A percentile compares a stretch with the other conserved stretches of the same genome.
phyloP scores from a whole-genome alignment of 345 rosid genomes.

The Schrenkiella parvula region DNA sequence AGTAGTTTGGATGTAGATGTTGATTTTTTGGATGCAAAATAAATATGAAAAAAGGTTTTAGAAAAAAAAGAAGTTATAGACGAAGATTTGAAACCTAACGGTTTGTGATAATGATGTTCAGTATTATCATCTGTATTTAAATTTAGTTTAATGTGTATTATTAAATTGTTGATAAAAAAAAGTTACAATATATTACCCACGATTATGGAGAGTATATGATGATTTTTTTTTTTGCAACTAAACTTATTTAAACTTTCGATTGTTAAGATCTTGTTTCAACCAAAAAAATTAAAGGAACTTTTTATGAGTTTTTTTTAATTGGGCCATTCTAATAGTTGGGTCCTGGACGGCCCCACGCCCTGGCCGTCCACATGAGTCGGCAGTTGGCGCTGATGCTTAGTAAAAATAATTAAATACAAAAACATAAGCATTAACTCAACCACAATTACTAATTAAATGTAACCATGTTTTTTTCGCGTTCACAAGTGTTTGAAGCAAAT shows the following conservation, averaged over 20 bases:
- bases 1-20: background rate
- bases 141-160: too few species aligned
- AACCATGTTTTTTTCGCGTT: background rate
- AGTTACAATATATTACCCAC: too few species aligned
- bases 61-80: too few species aligned
- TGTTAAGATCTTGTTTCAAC: background rate
- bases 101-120: too few species aligned
- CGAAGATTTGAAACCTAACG: too few species aligned
- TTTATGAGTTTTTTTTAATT: background rate
- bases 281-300: background rate
- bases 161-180: too few species aligned
- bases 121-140: too few species aligned
- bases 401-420: too few species aligned
- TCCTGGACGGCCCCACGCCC: background rate
- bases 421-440: background rate
- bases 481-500: background rate
- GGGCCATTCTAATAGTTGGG: background rate
- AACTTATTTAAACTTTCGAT: background rate
- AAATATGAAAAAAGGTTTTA: background rate
- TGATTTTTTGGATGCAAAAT: background rate
- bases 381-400: too few species aligned
- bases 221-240: background rate
- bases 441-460: background rate
- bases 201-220: background rate
- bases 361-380: background rate